A percentile compares a stretch with the other conserved stretches of the same genome.
Conservation (phyloP, 2,329 filamentous ascomycete species). For the Aspergillus sp. region DNA sequence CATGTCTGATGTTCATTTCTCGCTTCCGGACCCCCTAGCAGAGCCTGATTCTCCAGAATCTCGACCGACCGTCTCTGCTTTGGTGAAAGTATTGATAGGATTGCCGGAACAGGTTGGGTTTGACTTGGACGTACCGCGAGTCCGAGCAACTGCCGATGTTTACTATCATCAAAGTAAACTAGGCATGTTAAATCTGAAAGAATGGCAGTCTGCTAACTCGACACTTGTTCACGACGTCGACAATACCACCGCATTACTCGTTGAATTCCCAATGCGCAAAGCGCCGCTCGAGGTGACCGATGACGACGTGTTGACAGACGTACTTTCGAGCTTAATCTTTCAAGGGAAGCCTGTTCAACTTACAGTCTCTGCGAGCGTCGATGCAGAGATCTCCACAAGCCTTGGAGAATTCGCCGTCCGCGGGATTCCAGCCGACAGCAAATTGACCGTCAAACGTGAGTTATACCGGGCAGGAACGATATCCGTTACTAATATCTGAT, state of each 20-base stretch:
- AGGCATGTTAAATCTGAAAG: constrained; percentile 74
- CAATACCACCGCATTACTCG: constrained; percentile 67
- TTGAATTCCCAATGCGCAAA: constrained; percentile 76
- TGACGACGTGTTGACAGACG: constrained; percentile 74
- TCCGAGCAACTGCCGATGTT: constrained; percentile 79
- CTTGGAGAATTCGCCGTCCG: constrained; percentile 81
- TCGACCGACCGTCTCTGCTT: constrained; percentile 79
- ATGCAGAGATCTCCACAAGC: constrained; percentile 79
- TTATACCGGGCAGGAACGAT: constrained; percentile 42
- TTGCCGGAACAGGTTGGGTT: constrained; percentile 89
- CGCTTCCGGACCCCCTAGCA: constrained; percentile 78
- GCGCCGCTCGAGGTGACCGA: constrained; percentile 84
- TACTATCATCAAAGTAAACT: constrained; percentile 78
- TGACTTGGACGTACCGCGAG: constrained; percentile 73
- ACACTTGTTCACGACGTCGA: constrained; percentile 66
- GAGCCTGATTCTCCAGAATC: constrained; percentile 74
- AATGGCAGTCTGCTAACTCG: constrained; percentile 87
- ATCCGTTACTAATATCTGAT: constrained; percentile 32
- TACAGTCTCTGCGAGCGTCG: constrained; percentile 76
- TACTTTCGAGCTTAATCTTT: constrained; percentile 81
- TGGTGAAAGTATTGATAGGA: constrained; percentile 76
- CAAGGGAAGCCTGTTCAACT: constrained; percentile 71
- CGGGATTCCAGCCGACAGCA: constrained; percentile 80
- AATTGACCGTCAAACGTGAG: constrained; percentile 93
- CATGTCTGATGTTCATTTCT: constrained; percentile 82